These are phyloP conservation scores for Chimonanthus salicifolius DNA, from an alignment of 164 flowering plant species.

Conservation along the genomic window DNA sequence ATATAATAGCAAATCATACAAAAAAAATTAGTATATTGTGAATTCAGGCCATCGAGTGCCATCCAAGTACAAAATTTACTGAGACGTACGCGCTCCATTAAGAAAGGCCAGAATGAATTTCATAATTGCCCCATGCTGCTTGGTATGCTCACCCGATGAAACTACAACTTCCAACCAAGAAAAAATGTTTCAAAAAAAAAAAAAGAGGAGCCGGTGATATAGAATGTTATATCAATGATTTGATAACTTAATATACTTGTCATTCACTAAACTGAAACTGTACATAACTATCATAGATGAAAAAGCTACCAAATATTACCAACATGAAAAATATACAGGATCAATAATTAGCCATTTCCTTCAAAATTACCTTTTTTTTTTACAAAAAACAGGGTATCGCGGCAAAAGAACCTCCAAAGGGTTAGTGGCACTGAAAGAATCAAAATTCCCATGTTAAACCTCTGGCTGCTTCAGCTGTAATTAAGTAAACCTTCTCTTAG, in stretches of 20 bases:
- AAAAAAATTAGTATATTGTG: too few relatives aligned
- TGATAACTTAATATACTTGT: neutral
- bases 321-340: neutral
- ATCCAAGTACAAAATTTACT: too few relatives aligned
- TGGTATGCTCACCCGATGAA: neutral
- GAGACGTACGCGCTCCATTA: too few relatives aligned
- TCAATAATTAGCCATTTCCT: neutral
- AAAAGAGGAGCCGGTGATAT: too few relatives aligned
- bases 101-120: too few relatives aligned
- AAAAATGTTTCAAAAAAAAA: neutral
- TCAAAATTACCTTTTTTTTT: too few relatives aligned
- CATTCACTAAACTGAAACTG: neutral
- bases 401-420: neutral
- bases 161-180: neutral
- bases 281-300: neutral
- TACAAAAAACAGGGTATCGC: neutral
- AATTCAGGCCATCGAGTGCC: too few relatives aligned
- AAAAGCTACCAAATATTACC: neutral
- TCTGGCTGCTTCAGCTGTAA: neutral
- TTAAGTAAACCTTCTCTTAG: neutral
- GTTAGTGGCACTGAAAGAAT: neutral
- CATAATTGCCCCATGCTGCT: neutral
- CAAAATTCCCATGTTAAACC: neutral
- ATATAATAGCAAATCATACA: too few relatives aligned
- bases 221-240: too few relatives aligned